Base-by-base conservation (phyloP, 768 basidiomycete species). In the Lentinula sp. region DNA sequence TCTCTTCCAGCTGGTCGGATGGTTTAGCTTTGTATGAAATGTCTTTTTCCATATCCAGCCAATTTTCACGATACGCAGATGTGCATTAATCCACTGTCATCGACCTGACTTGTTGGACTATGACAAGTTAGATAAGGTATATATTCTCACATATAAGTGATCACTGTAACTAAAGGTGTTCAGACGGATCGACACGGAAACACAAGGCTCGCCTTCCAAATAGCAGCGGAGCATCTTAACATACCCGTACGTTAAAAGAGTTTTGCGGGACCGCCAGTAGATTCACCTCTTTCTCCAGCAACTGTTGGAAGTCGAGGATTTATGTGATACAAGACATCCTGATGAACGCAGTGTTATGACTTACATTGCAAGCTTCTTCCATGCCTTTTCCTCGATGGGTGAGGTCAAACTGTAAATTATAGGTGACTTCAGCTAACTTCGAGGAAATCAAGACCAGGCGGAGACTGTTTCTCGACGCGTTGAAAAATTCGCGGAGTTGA, bases 271-370 rank as follows among this genome's bases (percentile, higher is more conserved):
- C 45, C 48, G 3, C 43, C 20, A 50, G 9, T 20, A 20, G 37
- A 59, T 46, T 9, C 36, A n/a, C 18, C 16, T 45, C 15, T 43
- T 45, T 56, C 39, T 52, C 33, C 36, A 97, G 93, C 93, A 91
- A 88, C 78, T 99, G 4, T 83, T 99, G 18, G 97, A 99, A 80
- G 96, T 98, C 0, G 89, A 93, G 59, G 97, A 99, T 78, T 73
- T 99, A 35, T 95, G 93, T 66, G 93, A 95, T 68, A 84, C 87
- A 0, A 78, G 78, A n/a, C 84, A 82, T 51, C 96, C 96, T 0
- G 97, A 99, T 71, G 97, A 99, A 74, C 87, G 94, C 41, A 93
- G 91, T 72, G 92, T 98, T 10, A 98, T 98, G 93, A 98, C 95
- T 4, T 98, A 98, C 66, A 90, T 99, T 50, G 97, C 97, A 37